Evolutionary conservation across 192 early-diverging fungal species (phyloP), one percentile per base, ranked within the genome.

Genomic region (Allomyces arbusculus): DNA sequence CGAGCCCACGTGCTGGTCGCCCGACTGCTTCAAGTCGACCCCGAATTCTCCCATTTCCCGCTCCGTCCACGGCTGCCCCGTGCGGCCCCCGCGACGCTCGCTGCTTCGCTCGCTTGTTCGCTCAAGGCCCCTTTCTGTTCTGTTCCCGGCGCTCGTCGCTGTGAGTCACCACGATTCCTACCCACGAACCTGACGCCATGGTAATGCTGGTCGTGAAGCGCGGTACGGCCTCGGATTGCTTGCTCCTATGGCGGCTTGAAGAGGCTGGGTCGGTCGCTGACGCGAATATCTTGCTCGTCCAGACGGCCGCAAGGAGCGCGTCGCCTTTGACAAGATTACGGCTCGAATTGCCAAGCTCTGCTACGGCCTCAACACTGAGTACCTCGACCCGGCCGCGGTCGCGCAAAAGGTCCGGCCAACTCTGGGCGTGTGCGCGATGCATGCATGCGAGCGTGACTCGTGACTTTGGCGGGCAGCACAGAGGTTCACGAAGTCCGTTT

Each of bases 281-380:
- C 12, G 2, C 20, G 12, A 58, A 58, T 2, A 58, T 58, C 33
- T 40, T 8, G 33, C 33, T 40, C 33, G 7, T 40, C 8, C 33
- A 58, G 50, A 58, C 20, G 50, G 50, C 50, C 50, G 50, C 50
- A 58, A 58, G 50, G 50, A 58, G 9, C 16, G 16, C 16, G 50
- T 65, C 16, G 43, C 19, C 14, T 65, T 25, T 23, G 28, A 65
- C 25, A 24, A 62, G 77, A 89, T 89, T 69, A 88, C 91, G 0
- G 80, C 86, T 20, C 84, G 94, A 62, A 91, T 97, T 78, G 84
- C 79, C 74, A 97, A 94, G 80, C 85, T 97, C 22, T 91, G 89
- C 75, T 88, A 94, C 78, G 90, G 91, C 26, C 82, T 97, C 69
- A 89, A 97, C 78, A 82, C 83, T 61, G 85, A 90, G 77, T 94